A percentile compares a stretch with the other conserved stretches of the same genome.
Evolutionary conservation across 148 eudicot genomes (phyloP).

Genomic region (Fagopyrum tataricum): DNA sequence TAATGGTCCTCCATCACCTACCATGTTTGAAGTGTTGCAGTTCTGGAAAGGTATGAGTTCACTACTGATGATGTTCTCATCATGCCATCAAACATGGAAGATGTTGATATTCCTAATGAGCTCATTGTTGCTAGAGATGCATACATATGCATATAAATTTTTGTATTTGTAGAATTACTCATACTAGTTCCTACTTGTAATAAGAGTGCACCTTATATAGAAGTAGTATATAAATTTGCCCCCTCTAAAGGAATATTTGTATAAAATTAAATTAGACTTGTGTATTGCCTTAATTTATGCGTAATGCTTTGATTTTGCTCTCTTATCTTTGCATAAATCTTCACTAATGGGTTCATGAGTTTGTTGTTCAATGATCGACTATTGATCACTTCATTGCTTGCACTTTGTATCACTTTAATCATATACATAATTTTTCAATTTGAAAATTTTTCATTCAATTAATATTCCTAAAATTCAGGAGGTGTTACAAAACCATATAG

Average conservation of each 20-base stretch:
- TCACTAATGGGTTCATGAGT: not conserved
- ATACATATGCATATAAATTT: not conserved
- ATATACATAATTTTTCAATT: too few species aligned
- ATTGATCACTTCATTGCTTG: too few species aligned
- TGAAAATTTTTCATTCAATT: too few species aligned
- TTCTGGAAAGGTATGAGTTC: conserved; percentile 35
- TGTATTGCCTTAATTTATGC: not conserved
- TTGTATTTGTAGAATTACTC: not conserved
- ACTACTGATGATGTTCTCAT: conserved; percentile 36
- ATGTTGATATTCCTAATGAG: conserved; percentile 31
- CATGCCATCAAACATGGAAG: conserved; percentile 25
- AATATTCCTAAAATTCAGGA: too few species aligned
- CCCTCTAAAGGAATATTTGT: not conserved
- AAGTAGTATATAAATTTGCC: conserved; percentile 3
- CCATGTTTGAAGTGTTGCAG: conserved; percentile 49
- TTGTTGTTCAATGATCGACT: too few species aligned
- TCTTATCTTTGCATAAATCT: not conserved
- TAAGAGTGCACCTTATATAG: not conserved
- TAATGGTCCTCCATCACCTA: too few species aligned
- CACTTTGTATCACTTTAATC: too few species aligned
- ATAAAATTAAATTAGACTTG: not conserved
- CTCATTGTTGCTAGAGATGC: conserved; percentile 37
- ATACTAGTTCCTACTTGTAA: not conserved
- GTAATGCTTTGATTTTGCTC: not conserved
- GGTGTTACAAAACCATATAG: too few species aligned